A percentile compares a stretch with the other conserved stretches of the same genome.
These are phyloP conservation scores for Fusarium phyllophilum DNA, from an alignment of 2,329 filamentous ascomycete species.

Conservation along the genomic window DNA sequence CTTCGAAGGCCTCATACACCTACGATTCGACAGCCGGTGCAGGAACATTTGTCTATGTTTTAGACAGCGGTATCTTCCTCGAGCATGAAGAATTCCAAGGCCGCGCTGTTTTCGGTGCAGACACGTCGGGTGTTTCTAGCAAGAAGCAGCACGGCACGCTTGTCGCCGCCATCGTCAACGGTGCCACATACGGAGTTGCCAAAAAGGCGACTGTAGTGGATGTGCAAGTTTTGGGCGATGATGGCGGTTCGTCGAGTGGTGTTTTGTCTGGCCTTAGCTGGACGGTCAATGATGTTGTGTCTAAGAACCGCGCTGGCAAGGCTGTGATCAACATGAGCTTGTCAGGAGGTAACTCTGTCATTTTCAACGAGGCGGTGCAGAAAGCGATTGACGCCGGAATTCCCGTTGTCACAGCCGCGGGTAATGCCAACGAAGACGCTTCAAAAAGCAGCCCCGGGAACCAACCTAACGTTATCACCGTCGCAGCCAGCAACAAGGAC, in stretches of 20 bases:
- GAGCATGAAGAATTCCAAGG: conserved; percentile 14
- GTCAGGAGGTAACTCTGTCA: neutral
- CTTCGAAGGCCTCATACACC: neutral
- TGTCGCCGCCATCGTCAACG: conserved; percentile 15
- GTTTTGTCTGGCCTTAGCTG: conserved; percentile 47
- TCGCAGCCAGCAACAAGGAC: conserved; percentile 43
- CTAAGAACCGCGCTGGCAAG: conserved; percentile 40
- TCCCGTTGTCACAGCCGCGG: conserved; percentile 52
- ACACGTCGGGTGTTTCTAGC: neutral
- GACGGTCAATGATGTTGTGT: conserved; percentile 46
- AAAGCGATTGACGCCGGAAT: conserved; percentile 31
- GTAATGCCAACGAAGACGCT: conserved; percentile 28
- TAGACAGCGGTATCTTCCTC: conserved; percentile 5
- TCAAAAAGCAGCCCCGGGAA: conserved; percentile 23
- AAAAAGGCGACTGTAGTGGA: conserved; percentile 19
- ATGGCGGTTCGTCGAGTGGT: neutral
- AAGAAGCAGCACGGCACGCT: conserved; percentile 17
- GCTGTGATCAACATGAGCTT: conserved; percentile 59
- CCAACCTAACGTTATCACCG: conserved; percentile 37
- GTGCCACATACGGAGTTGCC: conserved; percentile 19
- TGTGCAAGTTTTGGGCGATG: neutral
- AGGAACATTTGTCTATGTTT: conserved; percentile 8
- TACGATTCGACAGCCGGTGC: conserved; percentile 15
- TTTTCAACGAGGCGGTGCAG: conserved; percentile 34
- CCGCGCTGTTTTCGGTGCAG: neutral